A percentile compares a stretch with the other conserved stretches of the same genome.
Conservation (phyloP, 371 early-diverging fungal genomes). For the Nosema muscidifuracis region DNA sequence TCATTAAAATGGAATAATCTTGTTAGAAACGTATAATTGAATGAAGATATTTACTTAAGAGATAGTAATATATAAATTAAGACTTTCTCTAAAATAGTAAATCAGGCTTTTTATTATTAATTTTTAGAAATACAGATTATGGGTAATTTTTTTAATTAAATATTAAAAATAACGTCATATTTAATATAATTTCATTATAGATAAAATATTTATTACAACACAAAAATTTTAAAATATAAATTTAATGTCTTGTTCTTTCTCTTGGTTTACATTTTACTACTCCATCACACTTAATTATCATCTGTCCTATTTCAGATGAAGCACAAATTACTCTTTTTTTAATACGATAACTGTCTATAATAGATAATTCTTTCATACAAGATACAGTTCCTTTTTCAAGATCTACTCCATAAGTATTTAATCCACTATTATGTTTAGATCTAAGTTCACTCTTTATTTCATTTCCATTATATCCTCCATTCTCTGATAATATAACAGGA, state of each 20-base stretch:
- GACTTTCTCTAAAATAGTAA: too few species aligned
- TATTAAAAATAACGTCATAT: too few species aligned
- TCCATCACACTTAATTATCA: conserved; percentile 95
- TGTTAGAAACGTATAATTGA: too few species aligned
- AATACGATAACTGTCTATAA: conserved; percentile 91
- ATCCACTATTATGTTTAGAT: conserved; percentile 79
- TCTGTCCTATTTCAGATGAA: conserved; percentile 94
- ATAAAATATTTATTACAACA: too few species aligned
- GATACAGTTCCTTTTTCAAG: conserved; percentile 66
- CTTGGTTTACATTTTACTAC: conserved; percentile 88
- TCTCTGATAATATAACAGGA: conserved; percentile 92
- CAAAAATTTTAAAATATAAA: too few species aligned
- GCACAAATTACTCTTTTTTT: conserved; percentile 88
- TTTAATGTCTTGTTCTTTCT: conserved; percentile 62
- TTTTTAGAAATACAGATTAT: too few species aligned
- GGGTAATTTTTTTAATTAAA: too few species aligned
- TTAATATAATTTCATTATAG: too few species aligned
- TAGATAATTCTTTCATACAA: conserved; percentile 76
- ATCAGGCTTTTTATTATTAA: too few species aligned
- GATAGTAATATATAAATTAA: too few species aligned
- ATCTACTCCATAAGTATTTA: conserved; percentile 72
- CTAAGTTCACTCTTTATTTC: conserved; percentile 80
- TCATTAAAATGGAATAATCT: too few species aligned
- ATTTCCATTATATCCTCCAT: conserved; percentile 90
- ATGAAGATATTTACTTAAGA: too few species aligned